phyloP scores from a whole-genome alignment of 768 basidiomycete genomes.

The Pluteus cervinus region DNA sequence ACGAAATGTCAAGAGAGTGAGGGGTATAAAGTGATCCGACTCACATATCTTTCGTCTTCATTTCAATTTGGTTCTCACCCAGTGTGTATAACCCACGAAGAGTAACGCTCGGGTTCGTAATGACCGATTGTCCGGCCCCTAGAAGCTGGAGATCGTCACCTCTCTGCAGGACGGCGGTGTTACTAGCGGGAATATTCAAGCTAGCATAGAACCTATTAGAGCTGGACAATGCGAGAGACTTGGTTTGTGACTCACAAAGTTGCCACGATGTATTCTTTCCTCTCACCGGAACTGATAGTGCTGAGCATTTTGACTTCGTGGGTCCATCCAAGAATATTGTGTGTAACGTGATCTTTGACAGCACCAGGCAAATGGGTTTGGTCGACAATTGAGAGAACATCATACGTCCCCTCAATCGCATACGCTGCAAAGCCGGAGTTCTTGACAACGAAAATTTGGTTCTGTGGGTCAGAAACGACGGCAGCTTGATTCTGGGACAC shows the following conservation, averaged over 20 bases:
- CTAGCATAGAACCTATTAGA: no score
- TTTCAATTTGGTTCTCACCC: slow-evolving; percentile 80
- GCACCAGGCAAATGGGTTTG: slow-evolving; percentile 67
- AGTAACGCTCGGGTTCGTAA: slow-evolving; percentile 80
- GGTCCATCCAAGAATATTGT: slow-evolving; percentile 58
- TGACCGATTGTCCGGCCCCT: slow-evolving; percentile 77
- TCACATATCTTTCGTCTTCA: slow-evolving; percentile 85
- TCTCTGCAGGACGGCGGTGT: slow-evolving; percentile 79
- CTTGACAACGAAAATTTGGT: slow-evolving; percentile 75
- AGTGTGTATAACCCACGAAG: slow-evolving; percentile 74
- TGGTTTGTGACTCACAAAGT: slow-evolving; percentile 48
- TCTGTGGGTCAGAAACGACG: slow-evolving; percentile 72
- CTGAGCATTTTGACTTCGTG: slow-evolving; percentile 80
- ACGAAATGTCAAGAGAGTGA: slow-evolving; percentile 1
- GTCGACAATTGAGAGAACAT: slow-evolving; percentile 76
- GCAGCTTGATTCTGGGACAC: slow-evolving; percentile 81
- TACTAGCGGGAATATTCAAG: slow-evolving; percentile 80
- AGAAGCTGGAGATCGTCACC: slow-evolving; percentile 77
- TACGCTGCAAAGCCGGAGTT: slow-evolving; percentile 76
- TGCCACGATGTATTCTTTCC: slow-evolving; percentile 71
- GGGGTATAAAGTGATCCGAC: no score
- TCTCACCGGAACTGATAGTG: slow-evolving; percentile 31
- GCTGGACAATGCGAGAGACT: no score
- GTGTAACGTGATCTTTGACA: slow-evolving; percentile 59
- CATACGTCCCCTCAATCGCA: slow-evolving; percentile 72